phyloP scores from a whole-genome alignment of 2,329 filamentous ascomycete genomes.

The Trichophyton mentagrophytes region DNA sequence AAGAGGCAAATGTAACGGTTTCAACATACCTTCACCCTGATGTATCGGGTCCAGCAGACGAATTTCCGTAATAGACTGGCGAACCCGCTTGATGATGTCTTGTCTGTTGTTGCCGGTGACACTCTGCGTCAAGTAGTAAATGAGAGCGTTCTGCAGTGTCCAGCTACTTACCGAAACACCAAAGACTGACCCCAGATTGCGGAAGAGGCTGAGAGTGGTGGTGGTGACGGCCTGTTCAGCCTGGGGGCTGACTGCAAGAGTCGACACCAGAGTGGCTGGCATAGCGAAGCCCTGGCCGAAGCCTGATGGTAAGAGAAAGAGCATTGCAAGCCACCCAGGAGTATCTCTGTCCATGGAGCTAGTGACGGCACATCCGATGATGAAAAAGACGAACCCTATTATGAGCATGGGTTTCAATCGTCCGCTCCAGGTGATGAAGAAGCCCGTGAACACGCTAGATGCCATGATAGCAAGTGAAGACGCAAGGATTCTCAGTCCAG shows the following conservation, averaged over 20 bases:
- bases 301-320: constrained; percentile 45
- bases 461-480: constrained; percentile 46
- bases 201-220: constrained; percentile 58
- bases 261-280: constrained; percentile 50
- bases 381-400: constrained; percentile 37
- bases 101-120: constrained; percentile 49
- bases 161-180: constrained; percentile 61
- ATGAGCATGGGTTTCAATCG: constrained; percentile 48
- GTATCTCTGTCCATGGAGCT: constrained; percentile 40
- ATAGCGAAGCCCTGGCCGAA: constrained; percentile 53
- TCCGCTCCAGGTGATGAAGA: constrained; percentile 48
- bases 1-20: neutral
- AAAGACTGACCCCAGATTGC: constrained; percentile 57
- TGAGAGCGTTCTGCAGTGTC: constrained; percentile 58
- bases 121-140: constrained; percentile 44
- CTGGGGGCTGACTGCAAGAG: constrained; percentile 48
- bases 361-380: constrained; percentile 42
- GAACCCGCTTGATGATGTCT: constrained; percentile 38
- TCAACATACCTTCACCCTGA: constrained; percentile 34
- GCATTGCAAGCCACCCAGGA: constrained; percentile 41
- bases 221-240: constrained; percentile 56
- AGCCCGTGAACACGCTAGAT: constrained; percentile 46
- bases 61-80: constrained; percentile 40
- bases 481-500: constrained; percentile 58
- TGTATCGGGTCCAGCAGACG: constrained; percentile 33